These are phyloP conservation scores for Triticum monococcum DNA, from an alignment of 176 grass and related monocot species.

Conservation along the genomic window DNA sequence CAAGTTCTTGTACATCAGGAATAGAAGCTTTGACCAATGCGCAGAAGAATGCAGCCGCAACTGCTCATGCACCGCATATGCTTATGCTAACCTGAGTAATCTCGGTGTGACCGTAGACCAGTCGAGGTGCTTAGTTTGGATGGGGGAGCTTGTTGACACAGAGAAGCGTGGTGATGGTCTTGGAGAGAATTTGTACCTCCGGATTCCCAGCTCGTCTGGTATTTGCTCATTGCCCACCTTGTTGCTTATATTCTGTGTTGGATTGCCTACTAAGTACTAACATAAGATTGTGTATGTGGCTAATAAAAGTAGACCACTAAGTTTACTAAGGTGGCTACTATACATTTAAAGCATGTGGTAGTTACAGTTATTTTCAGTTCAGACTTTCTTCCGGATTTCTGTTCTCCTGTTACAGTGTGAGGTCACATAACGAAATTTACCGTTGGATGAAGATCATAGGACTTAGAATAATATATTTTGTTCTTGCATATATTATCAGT, in stretches of 20 bases:
- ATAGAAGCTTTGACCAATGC: slow-evolving; percentile 26
- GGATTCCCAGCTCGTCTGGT: slow-evolving; percentile 26
- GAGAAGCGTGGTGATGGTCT: neutral
- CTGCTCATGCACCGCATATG: slow-evolving; percentile 59
- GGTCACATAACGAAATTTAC: neutral
- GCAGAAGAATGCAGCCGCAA: slow-evolving; percentile 36
- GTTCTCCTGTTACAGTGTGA: neutral
- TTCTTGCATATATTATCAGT: neutral
- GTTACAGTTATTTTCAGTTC: neutral
- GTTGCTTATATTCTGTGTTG: neutral
- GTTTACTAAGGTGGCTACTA: neutral
- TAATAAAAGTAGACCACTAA: neutral
- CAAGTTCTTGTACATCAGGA: slow-evolving; percentile 19
- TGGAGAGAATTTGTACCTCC: slow-evolving; percentile 46
- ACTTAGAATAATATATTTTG: neutral
- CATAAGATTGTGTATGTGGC: neutral
- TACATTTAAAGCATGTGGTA: neutral
- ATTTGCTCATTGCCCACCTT: neutral
- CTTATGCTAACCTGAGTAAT: slow-evolving; percentile 22
- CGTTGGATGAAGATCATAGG: neutral
- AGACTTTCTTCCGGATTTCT: neutral
- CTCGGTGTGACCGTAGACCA: neutral
- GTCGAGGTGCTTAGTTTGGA: slow-evolving; percentile 60
- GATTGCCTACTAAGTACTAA: neutral
- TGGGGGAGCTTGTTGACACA: slow-evolving; percentile 40